Evolutionary conservation across 257 asterid genomes (phyloP).

Genomic region (Hygrophila difformis): DNA sequence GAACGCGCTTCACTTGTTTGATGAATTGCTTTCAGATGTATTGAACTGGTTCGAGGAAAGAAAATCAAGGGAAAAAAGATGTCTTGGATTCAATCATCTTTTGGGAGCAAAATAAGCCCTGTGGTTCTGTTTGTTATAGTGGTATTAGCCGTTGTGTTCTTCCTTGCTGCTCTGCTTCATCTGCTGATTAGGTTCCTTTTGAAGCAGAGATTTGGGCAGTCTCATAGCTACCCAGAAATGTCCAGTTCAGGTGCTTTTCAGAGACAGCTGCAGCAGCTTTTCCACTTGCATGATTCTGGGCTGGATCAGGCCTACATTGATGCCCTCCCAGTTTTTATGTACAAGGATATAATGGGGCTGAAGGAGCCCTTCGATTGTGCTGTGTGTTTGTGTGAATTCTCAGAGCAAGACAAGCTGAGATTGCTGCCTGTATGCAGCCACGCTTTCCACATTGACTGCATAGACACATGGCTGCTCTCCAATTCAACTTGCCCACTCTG

Average conservation of each 20-base stretch:
- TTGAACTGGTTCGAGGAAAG: neutral
- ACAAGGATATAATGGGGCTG: conserved; percentile 43
- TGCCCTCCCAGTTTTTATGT: conserved; percentile 48
- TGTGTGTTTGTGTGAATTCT: conserved; percentile 57
- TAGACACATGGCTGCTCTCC: conserved; percentile 82
- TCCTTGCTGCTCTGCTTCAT: conserved; percentile 43
- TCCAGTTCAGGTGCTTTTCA: conserved; percentile 40
- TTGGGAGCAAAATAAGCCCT: conserved; percentile 43
- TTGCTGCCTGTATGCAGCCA: conserved; percentile 45
- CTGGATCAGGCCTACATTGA: conserved; percentile 54
- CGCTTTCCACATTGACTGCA: conserved; percentile 64
- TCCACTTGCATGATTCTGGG: conserved; percentile 57
- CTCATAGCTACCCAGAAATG: conserved; percentile 25
- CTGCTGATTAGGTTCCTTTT: conserved; percentile 33
- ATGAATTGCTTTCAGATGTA: conserved; percentile 23
- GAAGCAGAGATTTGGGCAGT: conserved; percentile 23
- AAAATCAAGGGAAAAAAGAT: conserved; percentile 12
- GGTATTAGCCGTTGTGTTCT: conserved; percentile 36
- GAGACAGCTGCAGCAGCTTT: conserved; percentile 57
- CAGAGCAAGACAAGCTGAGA: conserved; percentile 40
- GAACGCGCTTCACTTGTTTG: neutral
- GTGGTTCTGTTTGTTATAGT: conserved; percentile 36
- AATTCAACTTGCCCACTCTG: conserved; percentile 88
- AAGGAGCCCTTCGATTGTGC: conserved; percentile 68
- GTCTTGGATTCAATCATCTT: conserved; percentile 39